Conservation (phyloP, 768 basidiomycete species). For the Tylopilus plumbeoviolaceoides region DNA sequence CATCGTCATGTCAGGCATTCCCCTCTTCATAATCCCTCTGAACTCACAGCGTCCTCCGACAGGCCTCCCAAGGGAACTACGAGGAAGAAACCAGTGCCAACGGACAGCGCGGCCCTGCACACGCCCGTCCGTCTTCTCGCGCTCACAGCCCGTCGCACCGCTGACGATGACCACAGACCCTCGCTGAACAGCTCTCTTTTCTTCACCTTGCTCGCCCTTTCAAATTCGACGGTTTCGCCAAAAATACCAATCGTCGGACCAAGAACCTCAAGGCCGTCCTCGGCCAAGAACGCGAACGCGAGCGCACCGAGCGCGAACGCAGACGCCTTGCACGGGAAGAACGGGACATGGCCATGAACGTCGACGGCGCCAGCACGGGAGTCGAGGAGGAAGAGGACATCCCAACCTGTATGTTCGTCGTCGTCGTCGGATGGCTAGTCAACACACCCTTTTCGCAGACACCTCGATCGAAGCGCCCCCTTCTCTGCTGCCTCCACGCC, state of each 20-base stretch:
- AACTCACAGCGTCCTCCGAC: not conserved
- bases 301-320: slow-evolving; percentile 62
- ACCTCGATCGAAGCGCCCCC: slow-evolving; percentile 83
- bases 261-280: slow-evolving; percentile 80
- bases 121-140: not conserved
- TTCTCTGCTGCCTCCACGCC: slow-evolving; percentile 68
- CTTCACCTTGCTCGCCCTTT: slow-evolving; percentile 68
- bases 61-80: slow-evolving; percentile 8
- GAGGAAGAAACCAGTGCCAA: not conserved
- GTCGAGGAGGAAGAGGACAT: slow-evolving; percentile 58
- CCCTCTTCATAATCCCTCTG: not conserved
- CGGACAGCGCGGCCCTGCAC: not conserved
- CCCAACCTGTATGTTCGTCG: slow-evolving; percentile 55
- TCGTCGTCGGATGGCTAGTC: too few relatives aligned
- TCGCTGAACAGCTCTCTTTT: slow-evolving; percentile 74
- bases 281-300: slow-evolving; percentile 73
- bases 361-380: slow-evolving; percentile 36
- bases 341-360: slow-evolving; percentile 44
- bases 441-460: slow-evolving; percentile 40
- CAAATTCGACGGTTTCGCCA: slow-evolving; percentile 68
- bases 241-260: slow-evolving; percentile 66
- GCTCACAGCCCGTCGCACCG: not conserved
- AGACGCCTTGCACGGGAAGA: slow-evolving; percentile 48
- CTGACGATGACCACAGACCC: slow-evolving; percentile 40
- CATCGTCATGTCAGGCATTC: not conserved